Base-by-base conservation (phyloP, 345 rosid genomes). In the Citrus mangshanensis region DNA sequence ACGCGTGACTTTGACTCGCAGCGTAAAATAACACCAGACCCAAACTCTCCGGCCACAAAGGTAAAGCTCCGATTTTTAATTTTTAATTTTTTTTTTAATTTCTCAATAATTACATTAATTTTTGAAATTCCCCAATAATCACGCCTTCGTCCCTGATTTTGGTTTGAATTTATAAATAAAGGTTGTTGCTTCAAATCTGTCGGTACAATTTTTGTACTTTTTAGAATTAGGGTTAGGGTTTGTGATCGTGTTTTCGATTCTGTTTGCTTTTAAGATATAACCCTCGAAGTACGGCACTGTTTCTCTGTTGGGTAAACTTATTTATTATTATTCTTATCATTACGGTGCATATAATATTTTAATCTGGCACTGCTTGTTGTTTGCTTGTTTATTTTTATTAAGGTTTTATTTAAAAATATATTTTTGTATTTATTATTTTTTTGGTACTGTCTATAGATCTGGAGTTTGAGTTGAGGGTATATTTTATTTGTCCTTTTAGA, bases 151-250 rank as follows among this genome's bases (percentile, higher is more conserved):
- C 22, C 19, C 22, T 5, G n/a, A 54, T 71, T 71, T 54, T 54
- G 40, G 56, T 71, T 54, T 9, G 14, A 19, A 21, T 3, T 19
- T 12, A 13, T 18, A 18, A 30, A 3, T 19, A 19, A 71, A 68
- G 22, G 3, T 24, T 46, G n/a, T 25, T 25, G 59, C 34, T 14
- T 22, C 46, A 7, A 69, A 25, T 46, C 35, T 42, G 56, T 8
- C 37, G 7, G 24, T 7, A 2, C 55, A 30, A 40, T 40, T 14
- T 40, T n/a, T 40, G 7, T 40, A n/a, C 9, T 18, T 32, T 22
- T 49, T 75, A 61, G 34, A 19, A 24, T 37, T 73, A 74, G 68
- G 68, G 59, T 74, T 74, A 61, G 49, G 71, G 71, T 49, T 75
- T 30, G 24, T 34, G 70, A 49, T 75, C 42, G 22, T 46, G 2